Conservation (phyloP, 1,139 yeast genomes). For the Suhomyces coccinellae region DNA sequence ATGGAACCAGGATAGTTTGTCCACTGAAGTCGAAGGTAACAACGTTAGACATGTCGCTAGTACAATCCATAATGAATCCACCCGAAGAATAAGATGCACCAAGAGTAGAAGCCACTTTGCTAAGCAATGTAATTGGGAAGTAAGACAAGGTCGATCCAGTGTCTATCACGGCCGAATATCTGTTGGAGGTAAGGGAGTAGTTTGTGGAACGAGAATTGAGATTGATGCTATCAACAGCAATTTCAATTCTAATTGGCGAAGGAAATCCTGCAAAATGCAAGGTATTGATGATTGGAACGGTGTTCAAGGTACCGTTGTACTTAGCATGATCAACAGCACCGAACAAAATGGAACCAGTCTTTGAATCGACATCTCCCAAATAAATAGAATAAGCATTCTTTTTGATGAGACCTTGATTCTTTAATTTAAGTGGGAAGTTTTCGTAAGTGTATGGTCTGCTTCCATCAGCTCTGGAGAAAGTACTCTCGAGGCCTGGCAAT, state of each 20-base stretch:
- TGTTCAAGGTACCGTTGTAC: slow-evolving; percentile 44
- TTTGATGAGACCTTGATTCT: slow-evolving; percentile 48
- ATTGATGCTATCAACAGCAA: slow-evolving; percentile 24
- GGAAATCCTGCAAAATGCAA: slow-evolving; percentile 17
- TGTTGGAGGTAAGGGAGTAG: slow-evolving; percentile 12
- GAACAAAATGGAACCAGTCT: slow-evolving; percentile 49
- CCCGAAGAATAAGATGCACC: slow-evolving; percentile 36
- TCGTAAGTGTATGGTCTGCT: slow-evolving; percentile 36
- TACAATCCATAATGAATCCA: slow-evolving; percentile 32
- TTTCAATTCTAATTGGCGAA: slow-evolving; percentile 29
- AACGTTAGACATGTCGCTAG: slow-evolving; percentile 17
- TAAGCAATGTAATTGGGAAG: slow-evolving; percentile 30
- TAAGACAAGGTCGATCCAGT: slow-evolving; percentile 37
- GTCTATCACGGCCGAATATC: slow-evolving; percentile 20
- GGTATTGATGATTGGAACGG: slow-evolving; percentile 33
- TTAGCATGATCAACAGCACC: slow-evolving; percentile 60
- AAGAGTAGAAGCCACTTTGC: slow-evolving; percentile 29
- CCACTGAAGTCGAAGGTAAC: slow-evolving; percentile 56
- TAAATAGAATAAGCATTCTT: slow-evolving; percentile 52
- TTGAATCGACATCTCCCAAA: slow-evolving; percentile 17
- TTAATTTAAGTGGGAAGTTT: slow-evolving; percentile 60
- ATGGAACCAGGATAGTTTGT: slow-evolving; percentile 44
- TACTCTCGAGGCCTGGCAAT: slow-evolving; percentile 50
- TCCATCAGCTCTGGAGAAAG: slow-evolving; percentile 14
- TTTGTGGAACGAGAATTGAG: slow-evolving; percentile 10